Conservation (phyloP, 176 grass and related monocot genomes). For the Zoysia japonica region DNA sequence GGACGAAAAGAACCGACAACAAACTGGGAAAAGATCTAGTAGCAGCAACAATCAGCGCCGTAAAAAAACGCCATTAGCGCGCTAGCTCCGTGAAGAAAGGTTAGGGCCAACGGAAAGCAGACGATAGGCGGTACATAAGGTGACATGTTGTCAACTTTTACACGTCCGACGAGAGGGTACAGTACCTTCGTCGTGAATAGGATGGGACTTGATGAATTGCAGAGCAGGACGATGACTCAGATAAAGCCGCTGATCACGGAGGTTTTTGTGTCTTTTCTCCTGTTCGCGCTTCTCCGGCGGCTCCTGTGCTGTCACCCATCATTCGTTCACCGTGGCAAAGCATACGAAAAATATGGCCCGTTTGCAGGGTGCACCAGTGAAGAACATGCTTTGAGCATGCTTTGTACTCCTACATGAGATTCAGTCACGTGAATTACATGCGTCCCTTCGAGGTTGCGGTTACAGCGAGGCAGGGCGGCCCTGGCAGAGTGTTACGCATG, state of each 20-base stretch:
- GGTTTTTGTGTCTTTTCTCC: background rate
- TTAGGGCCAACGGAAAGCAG: constrained; percentile 15
- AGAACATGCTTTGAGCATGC: background rate
- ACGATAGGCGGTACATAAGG: background rate
- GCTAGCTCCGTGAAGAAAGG: background rate
- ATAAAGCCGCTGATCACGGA: background rate
- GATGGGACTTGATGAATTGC: background rate
- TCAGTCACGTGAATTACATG: no score
- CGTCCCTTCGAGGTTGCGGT: no score
- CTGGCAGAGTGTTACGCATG: background rate
- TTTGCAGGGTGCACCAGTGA: background rate
- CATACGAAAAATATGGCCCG: background rate
- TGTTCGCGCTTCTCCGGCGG: no score
- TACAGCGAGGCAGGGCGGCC: no score
- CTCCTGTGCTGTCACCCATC: no score
- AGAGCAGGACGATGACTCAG: background rate
- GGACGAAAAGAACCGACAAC: background rate
- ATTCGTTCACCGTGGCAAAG: no score
- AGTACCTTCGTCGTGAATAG: background rate
- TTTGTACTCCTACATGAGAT: no score
- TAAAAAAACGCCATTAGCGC: background rate
- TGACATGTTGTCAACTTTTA: background rate
- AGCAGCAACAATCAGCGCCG: constrained; percentile 23
- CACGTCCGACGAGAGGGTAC: background rate
- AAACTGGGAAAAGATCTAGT: background rate